Conservation (phyloP, 2,329 filamentous ascomycete species). For the Exophiala sp. region DNA sequence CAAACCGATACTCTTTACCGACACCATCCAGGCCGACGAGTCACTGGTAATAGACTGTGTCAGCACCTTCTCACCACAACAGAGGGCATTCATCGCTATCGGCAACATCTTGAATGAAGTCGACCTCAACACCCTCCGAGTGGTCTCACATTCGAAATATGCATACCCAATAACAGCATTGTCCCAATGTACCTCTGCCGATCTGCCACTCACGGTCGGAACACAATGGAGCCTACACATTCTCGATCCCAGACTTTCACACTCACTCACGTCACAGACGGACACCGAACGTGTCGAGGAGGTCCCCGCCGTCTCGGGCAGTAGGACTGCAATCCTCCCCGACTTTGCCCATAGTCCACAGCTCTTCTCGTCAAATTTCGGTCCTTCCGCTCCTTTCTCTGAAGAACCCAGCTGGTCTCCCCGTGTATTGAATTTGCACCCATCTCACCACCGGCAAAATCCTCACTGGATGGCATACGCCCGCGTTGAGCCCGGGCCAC, state of each 20-base stretch:
- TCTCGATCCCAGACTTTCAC: constrained; percentile 65
- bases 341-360: constrained; percentile 9
- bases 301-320: constrained; percentile 32
- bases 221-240: constrained; percentile 79
- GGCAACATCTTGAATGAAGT: constrained; percentile 75
- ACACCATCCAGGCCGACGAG: constrained; percentile 28
- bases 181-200: constrained; percentile 62
- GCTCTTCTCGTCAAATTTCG: constrained; percentile 4
- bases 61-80: constrained; percentile 65
- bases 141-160: constrained; percentile 68
- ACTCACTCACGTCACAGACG: not conserved
- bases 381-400: constrained; percentile 1
- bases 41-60: constrained; percentile 74
- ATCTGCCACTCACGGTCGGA: constrained; percentile 75
- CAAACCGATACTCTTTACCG: constrained; percentile 58
- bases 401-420: constrained; percentile 8
- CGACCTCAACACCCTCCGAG: constrained; percentile 68
- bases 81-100: constrained; percentile 75
- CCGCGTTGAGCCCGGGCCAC: constrained; percentile 72
- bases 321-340: constrained; percentile 17
- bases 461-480: constrained; percentile 52
- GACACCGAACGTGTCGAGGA: constrained; percentile 54
- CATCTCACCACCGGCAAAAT: constrained; percentile 11
- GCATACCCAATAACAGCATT: constrained; percentile 81
- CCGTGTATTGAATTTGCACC: constrained; percentile 1